Percentiles rank a stretch among this genome's conserved stretches.
phyloP scores from a whole-genome alignment of 176 grass and related monocot genomes.

The Tillandsia leiboldiana region DNA sequence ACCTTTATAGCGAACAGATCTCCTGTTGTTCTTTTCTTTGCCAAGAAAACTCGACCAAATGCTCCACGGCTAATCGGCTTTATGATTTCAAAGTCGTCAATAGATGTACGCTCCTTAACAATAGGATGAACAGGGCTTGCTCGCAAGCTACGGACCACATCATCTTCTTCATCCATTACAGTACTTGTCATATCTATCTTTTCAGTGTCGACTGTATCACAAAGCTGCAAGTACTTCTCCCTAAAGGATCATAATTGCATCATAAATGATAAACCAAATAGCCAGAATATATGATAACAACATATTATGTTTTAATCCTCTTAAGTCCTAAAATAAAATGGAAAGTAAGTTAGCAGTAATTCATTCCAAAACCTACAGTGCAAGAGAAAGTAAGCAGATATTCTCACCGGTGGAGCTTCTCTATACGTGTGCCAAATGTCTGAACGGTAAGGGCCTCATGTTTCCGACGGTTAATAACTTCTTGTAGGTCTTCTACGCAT shows the following conservation, averaged over 20 bases:
- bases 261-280: background rate
- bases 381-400: constrained; percentile 9
- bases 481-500: constrained; percentile 97
- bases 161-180: constrained; percentile 97
- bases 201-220: constrained; percentile 87
- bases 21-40: constrained; percentile 98
- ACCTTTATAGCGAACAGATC: constrained; percentile 99
- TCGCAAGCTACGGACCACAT: constrained; percentile 85
- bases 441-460: constrained; percentile 91
- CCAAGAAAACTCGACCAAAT: constrained; percentile 97
- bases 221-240: constrained; percentile 98
- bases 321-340: too few relatives aligned
- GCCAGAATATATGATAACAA: too few relatives aligned
- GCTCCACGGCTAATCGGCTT: constrained; percentile 98
- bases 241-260: constrained; percentile 18
- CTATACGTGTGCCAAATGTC: constrained; percentile 96
- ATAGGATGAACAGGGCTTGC: constrained; percentile 87
- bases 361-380: background rate
- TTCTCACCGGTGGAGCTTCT: constrained; percentile 90
- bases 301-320: too few relatives aligned
- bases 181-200: constrained; percentile 83
- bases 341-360: too few relatives aligned
- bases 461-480: constrained; percentile 83
- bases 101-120: constrained; percentile 89
- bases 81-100: constrained; percentile 99